Percentiles rank a stretch among this genome's conserved stretches.
Conservation (phyloP, 2,329 filamentous ascomycete species). For the Sarocladium kiliense region DNA sequence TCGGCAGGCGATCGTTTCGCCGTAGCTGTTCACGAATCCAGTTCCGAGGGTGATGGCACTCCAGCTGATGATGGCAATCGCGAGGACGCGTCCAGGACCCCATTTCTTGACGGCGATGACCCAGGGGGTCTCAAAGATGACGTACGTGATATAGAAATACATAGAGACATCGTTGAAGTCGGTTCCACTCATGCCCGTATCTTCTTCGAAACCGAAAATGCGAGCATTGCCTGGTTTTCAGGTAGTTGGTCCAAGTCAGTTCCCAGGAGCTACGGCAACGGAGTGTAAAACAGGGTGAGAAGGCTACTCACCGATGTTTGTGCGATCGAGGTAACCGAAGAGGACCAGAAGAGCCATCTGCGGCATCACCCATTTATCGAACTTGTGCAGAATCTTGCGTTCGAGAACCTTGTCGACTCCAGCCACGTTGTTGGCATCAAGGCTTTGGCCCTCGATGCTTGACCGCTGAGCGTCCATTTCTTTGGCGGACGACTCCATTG, state of each 20-base stretch:
- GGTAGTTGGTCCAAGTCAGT: not conserved
- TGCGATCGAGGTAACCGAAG: conserved; percentile 13
- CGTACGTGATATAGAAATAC: conserved; percentile 17
- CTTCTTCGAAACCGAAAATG: conserved; percentile 20
- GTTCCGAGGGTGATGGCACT: conserved; percentile 19
- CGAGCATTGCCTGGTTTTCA: conserved; percentile 17
- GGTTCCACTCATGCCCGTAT: conserved; percentile 17
- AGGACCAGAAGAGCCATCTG: conserved; percentile 13
- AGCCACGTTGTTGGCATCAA: not conserved
- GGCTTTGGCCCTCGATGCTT: not conserved
- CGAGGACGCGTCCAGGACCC: conserved; percentile 16
- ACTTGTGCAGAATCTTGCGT: conserved; percentile 12
- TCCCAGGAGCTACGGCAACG: not conserved
- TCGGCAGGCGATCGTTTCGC: conserved; percentile 15
- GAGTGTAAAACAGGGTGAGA: not conserved
- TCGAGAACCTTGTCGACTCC: not conserved
- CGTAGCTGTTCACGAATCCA: conserved; percentile 17
- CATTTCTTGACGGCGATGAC: conserved; percentile 19
- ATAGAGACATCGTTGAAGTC: conserved; percentile 18
- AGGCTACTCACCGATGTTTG: conserved; percentile 13
- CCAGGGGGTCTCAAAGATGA: conserved; percentile 16
- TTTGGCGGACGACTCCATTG: not conserved
- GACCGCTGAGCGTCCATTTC: not conserved
- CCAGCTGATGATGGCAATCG: conserved; percentile 21
- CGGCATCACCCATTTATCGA: conserved; percentile 14